Conservation (phyloP, 768 basidiomycete genomes). For the Lactarius sp. region DNA sequence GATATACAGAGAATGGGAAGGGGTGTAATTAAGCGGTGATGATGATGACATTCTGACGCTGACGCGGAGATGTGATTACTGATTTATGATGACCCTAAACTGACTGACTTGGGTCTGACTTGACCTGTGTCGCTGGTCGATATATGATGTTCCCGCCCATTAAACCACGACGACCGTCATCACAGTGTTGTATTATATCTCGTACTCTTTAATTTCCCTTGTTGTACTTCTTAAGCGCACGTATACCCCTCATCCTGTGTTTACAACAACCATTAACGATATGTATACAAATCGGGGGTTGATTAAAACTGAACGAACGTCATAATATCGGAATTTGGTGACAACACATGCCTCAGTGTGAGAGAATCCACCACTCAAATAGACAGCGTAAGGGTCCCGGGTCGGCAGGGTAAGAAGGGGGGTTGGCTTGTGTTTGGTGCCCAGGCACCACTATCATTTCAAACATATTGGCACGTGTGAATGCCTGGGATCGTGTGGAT, state of each 20-base stretch:
- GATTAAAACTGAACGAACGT: background rate
- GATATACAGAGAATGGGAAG: background rate
- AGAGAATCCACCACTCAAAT: background rate
- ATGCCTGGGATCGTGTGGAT: too few relatives aligned
- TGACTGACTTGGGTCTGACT: background rate
- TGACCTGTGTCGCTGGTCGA: slow-evolving; percentile 20
- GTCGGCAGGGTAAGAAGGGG: background rate
- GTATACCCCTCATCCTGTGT: slow-evolving; percentile 8
- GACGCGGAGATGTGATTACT: slow-evolving; percentile 8
- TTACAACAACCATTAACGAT: slow-evolving; percentile 10
- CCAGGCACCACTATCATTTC: background rate
- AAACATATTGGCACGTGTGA: background rate
- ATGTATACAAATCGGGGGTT: slow-evolving; percentile 10
- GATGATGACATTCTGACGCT: slow-evolving; percentile 4
- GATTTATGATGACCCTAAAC: background rate
- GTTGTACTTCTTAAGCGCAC: slow-evolving; percentile 11
- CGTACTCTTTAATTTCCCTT: background rate
- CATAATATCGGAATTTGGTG: background rate
- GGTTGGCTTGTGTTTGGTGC: background rate
- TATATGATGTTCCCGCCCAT: background rate
- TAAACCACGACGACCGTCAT: slow-evolving; percentile 3
- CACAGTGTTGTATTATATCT: slow-evolving; percentile 1
- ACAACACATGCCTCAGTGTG: background rate
- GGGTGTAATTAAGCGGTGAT: background rate
- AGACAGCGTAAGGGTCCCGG: background rate